Evolutionary conservation across 2,329 filamentous ascomycete species (phyloP).

Genomic region (Emmonsiellopsis sp.): DNA sequence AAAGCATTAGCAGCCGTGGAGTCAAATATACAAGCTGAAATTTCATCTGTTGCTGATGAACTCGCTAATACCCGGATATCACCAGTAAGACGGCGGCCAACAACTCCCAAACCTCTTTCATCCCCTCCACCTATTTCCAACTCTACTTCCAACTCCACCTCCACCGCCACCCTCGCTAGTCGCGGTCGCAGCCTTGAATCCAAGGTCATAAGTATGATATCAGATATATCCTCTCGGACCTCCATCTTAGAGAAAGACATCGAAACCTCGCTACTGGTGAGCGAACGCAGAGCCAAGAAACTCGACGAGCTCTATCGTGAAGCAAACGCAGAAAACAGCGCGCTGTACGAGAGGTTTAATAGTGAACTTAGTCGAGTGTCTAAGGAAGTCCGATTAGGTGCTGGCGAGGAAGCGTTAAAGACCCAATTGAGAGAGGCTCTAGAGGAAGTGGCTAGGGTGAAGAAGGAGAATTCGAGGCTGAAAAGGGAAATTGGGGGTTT

Average conservation of each 20-base stretch:
- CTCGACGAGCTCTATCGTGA: conserved; percentile 87
- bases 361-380: conserved; percentile 78
- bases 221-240: conserved; percentile 53
- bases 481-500: conserved; percentile 73
- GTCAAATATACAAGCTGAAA: conserved; percentile 60
- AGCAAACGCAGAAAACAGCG: conserved; percentile 80
- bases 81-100: conserved; percentile 27
- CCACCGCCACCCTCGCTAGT: conserved; percentile 25
- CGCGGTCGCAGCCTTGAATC: conserved; percentile 60
- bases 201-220: conserved; percentile 51
- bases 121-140: conserved; percentile 14
- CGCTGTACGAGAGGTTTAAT: conserved; percentile 86
- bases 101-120: conserved; percentile 31
- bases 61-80: conserved; percentile 45
- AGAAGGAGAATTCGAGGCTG: conserved; percentile 77
- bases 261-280: conserved; percentile 60
- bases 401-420: conserved; percentile 71
- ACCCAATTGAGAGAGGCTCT: conserved; percentile 60
- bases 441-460: conserved; percentile 67
- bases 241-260: conserved; percentile 60
- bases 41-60: conserved; percentile 73
- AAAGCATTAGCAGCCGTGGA: conserved; percentile 63
- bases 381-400: conserved; percentile 63
- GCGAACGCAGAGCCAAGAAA: conserved; percentile 68
- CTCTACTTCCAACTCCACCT: conserved; percentile 6